Evolutionary conservation across 1,284 basidiomycete species (phyloP).

Genomic region (Leccinum pachyderme): DNA sequence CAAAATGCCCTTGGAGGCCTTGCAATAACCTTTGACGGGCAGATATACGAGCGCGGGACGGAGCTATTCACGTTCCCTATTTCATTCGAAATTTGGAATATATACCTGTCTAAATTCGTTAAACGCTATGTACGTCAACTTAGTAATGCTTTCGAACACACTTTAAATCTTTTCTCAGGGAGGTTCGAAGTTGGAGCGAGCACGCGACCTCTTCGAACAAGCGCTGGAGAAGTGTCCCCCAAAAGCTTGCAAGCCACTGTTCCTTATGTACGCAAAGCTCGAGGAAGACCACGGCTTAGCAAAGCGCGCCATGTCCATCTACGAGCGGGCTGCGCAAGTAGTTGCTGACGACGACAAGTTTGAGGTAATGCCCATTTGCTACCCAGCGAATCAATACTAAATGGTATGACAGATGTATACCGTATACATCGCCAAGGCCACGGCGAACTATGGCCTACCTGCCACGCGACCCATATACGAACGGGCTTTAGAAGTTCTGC

Average conservation of each 20-base stretch:
- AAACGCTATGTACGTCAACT: conserved; percentile 81
- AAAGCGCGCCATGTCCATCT: conserved; percentile 95
- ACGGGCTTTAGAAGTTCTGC: conserved; percentile 90
- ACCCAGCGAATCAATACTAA: not conserved
- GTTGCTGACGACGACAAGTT: conserved; percentile 92
- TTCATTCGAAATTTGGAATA: conserved; percentile 99
- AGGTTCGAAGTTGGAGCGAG: conserved; percentile 91
- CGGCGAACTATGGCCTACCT: conserved; percentile 92
- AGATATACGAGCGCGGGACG: conserved; percentile 96
- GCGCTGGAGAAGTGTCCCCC: conserved; percentile 94
- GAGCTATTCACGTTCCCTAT: conserved; percentile 98
- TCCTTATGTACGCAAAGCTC: conserved; percentile 92
- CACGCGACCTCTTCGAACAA: conserved; percentile 97
- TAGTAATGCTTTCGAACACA: not conserved
- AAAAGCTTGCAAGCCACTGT: conserved; percentile 93
- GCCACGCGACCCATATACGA: conserved; percentile 98
- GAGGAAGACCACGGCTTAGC: conserved; percentile 96
- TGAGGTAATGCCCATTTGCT: conserved; percentile 59
- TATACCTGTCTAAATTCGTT: conserved; percentile 96
- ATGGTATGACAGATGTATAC: conserved; percentile 81
- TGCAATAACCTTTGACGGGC: conserved; percentile 4
- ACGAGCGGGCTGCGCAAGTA: conserved; percentile 87
- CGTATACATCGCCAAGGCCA: conserved; percentile 97
- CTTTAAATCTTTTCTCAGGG: conserved; percentile 49
- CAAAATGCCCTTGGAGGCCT: not conserved